Evolutionary conservation across 805 yeast genomes (phyloP).

Genomic region (Wickerhamiella australiensis): DNA sequence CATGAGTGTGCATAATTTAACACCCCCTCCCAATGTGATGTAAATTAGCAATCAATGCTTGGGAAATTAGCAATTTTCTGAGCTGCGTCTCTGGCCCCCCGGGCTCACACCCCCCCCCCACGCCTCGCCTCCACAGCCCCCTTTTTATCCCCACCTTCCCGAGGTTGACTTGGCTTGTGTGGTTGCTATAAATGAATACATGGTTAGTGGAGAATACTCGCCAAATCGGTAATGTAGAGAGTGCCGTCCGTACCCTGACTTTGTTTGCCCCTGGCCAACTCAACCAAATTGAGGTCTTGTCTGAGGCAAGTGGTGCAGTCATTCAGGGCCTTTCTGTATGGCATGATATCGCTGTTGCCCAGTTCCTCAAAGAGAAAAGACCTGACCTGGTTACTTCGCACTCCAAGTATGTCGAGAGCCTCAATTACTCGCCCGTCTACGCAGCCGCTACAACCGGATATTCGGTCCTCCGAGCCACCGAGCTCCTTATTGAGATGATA

Average conservation of each 20-base stretch:
- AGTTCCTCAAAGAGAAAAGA: conserved; percentile 17
- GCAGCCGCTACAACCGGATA: conserved; percentile 24
- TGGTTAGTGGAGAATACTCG: conserved; percentile 29
- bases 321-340: conserved; percentile 30
- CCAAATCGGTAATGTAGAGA: conserved; percentile 31
- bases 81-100: too few relatives aligned
- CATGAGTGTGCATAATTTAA: too few relatives aligned
- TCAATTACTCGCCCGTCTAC: conserved; percentile 20
- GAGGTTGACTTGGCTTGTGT: too few relatives aligned
- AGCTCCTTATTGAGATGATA: conserved; percentile 31
- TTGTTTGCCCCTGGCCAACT: conserved; percentile 32
- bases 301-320: conserved; percentile 28
- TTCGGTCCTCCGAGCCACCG: conserved; percentile 26
- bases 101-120: too few relatives aligned
- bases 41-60: too few relatives aligned
- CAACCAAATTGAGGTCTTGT: conserved; percentile 30
- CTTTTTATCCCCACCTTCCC: background rate
- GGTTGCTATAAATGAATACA: conserved; percentile 22
- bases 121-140: background rate
- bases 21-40: too few relatives aligned
- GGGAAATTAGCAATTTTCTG: too few relatives aligned
- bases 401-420: conserved; percentile 16
- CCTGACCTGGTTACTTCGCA: conserved; percentile 12
- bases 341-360: conserved; percentile 29
- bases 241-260: conserved; percentile 27